A percentile compares a stretch with the other conserved stretches of the same genome.
Conservation (phyloP, 352 stramenopile genomes). For the Thraustochytrium sp. region DNA sequence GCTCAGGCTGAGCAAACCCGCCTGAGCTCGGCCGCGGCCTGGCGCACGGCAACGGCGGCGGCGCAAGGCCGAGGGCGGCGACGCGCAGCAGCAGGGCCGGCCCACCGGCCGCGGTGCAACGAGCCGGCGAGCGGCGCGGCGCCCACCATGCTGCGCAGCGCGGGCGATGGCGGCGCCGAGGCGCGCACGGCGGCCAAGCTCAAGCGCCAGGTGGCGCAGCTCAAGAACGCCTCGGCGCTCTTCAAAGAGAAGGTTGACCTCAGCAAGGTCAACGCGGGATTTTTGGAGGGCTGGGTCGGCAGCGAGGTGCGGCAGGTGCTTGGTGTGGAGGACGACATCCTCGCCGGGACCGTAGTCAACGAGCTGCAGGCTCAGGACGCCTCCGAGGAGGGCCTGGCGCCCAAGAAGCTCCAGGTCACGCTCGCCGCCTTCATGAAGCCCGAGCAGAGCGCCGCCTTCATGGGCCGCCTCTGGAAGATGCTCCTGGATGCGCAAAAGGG, state of each 20-base stretch:
- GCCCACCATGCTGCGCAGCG: background rate
- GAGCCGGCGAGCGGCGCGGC: no score
- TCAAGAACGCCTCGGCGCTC: background rate
- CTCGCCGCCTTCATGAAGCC: background rate
- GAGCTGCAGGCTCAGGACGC: background rate
- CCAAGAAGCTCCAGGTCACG: conserved; percentile 11
- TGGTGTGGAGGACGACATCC: conserved; percentile 1
- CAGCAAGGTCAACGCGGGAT: background rate
- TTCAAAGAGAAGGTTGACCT: conserved; percentile 14
- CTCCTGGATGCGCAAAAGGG: background rate
- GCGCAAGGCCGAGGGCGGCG: no score
- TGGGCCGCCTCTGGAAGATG: background rate
- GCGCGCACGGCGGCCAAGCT: background rate
- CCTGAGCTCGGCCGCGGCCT: no score
- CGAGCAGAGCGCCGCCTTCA: background rate
- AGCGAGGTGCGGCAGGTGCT: background rate
- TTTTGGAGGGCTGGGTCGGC: background rate
- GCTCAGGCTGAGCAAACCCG: no score
- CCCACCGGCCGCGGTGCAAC: no score
- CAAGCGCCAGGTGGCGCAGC: background rate
- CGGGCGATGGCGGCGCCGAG: background rate
- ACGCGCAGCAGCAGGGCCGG: no score
- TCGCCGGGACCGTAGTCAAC: background rate
- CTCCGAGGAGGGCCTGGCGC: background rate
- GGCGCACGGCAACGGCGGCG: no score